Evolutionary conservation across 2,329 filamentous ascomycete genomes (phyloP).

Genomic region (Eutypella sp.): DNA sequence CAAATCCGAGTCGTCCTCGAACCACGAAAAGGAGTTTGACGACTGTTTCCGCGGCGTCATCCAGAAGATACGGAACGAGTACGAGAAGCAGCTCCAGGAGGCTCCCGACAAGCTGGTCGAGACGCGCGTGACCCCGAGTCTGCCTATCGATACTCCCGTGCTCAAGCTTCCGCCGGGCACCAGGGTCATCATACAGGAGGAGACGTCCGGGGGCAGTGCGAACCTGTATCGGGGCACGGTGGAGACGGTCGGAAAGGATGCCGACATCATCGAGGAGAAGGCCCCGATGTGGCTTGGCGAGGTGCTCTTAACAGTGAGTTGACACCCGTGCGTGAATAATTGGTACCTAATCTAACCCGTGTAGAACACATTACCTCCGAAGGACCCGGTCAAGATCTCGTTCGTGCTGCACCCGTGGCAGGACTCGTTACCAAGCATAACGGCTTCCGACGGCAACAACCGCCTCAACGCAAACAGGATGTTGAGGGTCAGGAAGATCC

Average conservation of each 20-base stretch:
- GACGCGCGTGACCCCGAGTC: constrained; percentile 61
- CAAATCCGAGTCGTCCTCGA: constrained; percentile 54
- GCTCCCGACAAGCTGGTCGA: constrained; percentile 50
- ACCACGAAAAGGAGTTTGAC: constrained; percentile 67
- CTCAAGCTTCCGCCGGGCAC: constrained; percentile 65
- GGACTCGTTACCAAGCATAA: constrained; percentile 68
- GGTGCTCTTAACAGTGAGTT: constrained; percentile 63
- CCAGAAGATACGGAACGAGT: constrained; percentile 67
- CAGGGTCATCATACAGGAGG: constrained; percentile 65
- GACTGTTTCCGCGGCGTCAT: constrained; percentile 70
- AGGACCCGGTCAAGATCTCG: constrained; percentile 95
- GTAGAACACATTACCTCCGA: constrained; percentile 72
- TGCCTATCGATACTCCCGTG: constrained; percentile 70
- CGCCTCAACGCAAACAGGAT: constrained; percentile 95
- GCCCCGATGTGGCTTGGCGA: constrained; percentile 92
- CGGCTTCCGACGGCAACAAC: constrained; percentile 74
- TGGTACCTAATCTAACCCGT: constrained; percentile 4
- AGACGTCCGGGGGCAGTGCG: constrained; percentile 63
- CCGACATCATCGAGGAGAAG: constrained; percentile 77
- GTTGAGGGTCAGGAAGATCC: constrained; percentile 90
- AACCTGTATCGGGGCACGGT: constrained; percentile 92
- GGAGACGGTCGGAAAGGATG: constrained; percentile 68
- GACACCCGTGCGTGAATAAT: neutral
- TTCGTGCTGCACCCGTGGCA: constrained; percentile 84
- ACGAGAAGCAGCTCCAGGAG: constrained; percentile 62